phyloP scores from a whole-genome alignment of 495 filamentous ascomycete species.

The Xylaria intraflava region DNA sequence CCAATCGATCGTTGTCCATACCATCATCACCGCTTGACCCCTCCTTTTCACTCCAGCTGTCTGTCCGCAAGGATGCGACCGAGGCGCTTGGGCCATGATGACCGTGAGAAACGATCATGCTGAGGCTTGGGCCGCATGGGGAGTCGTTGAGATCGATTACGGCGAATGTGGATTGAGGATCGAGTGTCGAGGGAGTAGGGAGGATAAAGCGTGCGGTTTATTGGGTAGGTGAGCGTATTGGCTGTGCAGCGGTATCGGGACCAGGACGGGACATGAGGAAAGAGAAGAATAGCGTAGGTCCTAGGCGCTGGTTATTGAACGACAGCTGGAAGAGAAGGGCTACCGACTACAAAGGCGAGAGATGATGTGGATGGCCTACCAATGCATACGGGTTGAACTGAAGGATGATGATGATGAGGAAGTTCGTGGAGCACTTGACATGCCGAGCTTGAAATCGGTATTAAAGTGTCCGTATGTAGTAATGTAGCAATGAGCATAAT shows the following conservation, averaged over 20 bases:
- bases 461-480: too few species aligned
- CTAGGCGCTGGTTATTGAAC: too few species aligned
- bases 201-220: not conserved
- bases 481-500: too few species aligned
- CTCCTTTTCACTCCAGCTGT: conserved; percentile 21
- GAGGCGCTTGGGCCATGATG: conserved; percentile 25
- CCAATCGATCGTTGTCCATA: conserved; percentile 17
- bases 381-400: not conserved
- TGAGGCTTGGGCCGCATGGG: conserved; percentile 9
- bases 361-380: not conserved
- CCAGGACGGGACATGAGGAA: not conserved
- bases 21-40: conserved; percentile 16
- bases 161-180: not conserved
- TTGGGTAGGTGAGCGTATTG: not conserved
- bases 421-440: too few species aligned
- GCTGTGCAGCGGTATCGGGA: not conserved
- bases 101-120: conserved; percentile 20
- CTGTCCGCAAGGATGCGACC: conserved; percentile 31
- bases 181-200: not conserved
- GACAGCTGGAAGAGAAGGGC: not conserved
- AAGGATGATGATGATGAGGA: too few species aligned
- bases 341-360: not conserved
- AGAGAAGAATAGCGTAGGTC: not conserved
- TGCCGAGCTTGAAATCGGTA: too few species aligned
- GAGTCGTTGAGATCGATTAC: conserved; percentile 3